Evolutionary conservation across 495 filamentous ascomycete genomes (phyloP), one percentile per base, ranked within the genome.

Genomic region (Aspergillus haitiensis): DNA sequence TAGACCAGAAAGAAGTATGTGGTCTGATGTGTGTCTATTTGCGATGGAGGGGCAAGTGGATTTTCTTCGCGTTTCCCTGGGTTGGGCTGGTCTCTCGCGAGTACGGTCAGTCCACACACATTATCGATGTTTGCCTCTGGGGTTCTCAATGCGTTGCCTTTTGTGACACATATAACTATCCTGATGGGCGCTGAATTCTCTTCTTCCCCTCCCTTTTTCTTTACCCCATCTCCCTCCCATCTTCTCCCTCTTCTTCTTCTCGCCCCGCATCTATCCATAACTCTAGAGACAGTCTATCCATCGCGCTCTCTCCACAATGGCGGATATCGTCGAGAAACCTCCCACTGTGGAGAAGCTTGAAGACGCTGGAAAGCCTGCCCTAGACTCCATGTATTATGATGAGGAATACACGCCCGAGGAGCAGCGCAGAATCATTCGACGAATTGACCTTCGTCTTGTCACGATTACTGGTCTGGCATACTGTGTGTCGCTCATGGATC

Each of bases 401-500:
- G 74, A 77, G 37, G 73, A 76, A 39, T 76, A 70, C 54, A 69
- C 70, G 3, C 62, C 61, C 0, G 64, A 66, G 34, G 70, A 79
- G 59, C 71, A 77, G 64, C 67, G 63, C 46, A 69, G 58, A 51
- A 77, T 91, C 65, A 84, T 88, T 49, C 76, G 78, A 18, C 79
- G 82, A 5, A 71, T 90, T 66, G 87, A 91, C 64, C 63, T 77
- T 36, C 82, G 87, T 0, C 74, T 91, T 9, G 84, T 90, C 34
- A 70, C 81, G 0, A 88, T 84, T 35, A 75, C 84, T 4, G 87
- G 88, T 6, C 68, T 84, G 61, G 78, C 88, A 66, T 89, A 90
- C 69, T 86, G 82, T 63, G 76, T 87, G 59, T 82, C 76, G 33
- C 67, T 90, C 53, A 86, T 90, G 82, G 87, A 90, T 68, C 73